Evolutionary conservation across 1,139 yeast genomes (phyloP), one percentile per base, ranked within the genome.

Genomic region (Lodderomyces metapsilosis): DNA sequence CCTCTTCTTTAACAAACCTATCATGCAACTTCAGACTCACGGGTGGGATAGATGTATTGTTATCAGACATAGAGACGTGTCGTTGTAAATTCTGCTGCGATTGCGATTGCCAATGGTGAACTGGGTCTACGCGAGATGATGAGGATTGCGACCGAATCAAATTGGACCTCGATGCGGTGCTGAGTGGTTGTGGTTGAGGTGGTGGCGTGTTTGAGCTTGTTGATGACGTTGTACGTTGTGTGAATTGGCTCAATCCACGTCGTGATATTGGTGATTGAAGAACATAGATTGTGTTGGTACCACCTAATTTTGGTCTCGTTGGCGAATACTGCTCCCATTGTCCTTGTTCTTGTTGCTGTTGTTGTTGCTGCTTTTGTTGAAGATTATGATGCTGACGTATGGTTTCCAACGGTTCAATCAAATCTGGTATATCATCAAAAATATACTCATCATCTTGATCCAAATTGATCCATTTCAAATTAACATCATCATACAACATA

Each of bases 401-500:
- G 7, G 31, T 34, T 11, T 35, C 34, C 21, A 35, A 35, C 22
- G 42, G 36, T 13, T 45, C 50, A n/a, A 36, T 36, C 16, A 56
- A 56, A 45, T 71, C 77, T 2, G 80, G 82, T 27, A 80, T 58
- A 11, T 74, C 81, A 15, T 66, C 71, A 52, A 82, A 79, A 4
- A 82, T 78, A 17, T 24, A 24, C 33, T 36, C 38, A 81, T 20
- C 33, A 15, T 64, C 70, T 9, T 53, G 54, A 12, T 51, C 47
- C 27, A 58, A 57, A 43, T 67, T 72, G 8, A 77, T 62, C 85
- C 88, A 82, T 47, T 78, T 66, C 57, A 82, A 61, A 42, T 76
- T 74, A 18, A 71, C 74, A 3, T 78, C 74, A 52, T 82, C 87
- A 54, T 80, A 82, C 34, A 73, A 69, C 88, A 83, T 83, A 45